A percentile compares a stretch with the other conserved stretches of the same genome.
Conservation (phyloP, 1,139 yeast species). For the Sugiyamaella sp. region DNA sequence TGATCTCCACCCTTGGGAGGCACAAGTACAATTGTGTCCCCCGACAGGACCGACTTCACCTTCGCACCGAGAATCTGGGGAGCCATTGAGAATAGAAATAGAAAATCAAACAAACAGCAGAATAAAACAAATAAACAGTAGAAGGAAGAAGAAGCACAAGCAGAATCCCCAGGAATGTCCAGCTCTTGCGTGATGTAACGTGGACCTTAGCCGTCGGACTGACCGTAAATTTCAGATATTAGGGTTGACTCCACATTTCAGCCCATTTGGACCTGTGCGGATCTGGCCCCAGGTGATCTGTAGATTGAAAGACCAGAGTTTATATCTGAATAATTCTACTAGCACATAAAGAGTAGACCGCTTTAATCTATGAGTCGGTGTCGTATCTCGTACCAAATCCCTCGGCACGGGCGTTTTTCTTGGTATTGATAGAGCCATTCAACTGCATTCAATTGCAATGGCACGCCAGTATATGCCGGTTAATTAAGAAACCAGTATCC, state of each 20-base stretch:
- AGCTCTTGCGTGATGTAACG: slow-evolving; percentile 11
- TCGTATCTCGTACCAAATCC: no score
- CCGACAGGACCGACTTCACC: slow-evolving; percentile 72
- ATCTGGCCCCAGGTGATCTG: no score
- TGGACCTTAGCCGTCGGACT: background rate
- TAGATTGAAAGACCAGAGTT: no score
- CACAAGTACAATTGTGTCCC: slow-evolving; percentile 72
- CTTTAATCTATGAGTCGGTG: no score
- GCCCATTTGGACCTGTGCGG: no score
- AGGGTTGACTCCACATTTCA: slow-evolving; percentile 14
- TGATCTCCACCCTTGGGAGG: slow-evolving; percentile 50
- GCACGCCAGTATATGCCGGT: no score
- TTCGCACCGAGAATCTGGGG: slow-evolving; percentile 30
- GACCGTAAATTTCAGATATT: slow-evolving; percentile 17
- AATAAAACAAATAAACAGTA: background rate
- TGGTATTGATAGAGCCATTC: no score
- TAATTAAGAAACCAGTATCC: no score
- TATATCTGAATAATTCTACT: no score
- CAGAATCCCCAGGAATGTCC: background rate
- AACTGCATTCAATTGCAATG: no score
- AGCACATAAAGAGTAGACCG: no score
- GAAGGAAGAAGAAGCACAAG: background rate
- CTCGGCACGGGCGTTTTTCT: no score
- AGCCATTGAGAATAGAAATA: slow-evolving; percentile 2
- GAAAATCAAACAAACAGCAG: background rate